Percentiles rank a stretch among this genome's conserved stretches.
phyloP scores from a whole-genome alignment of 2,329 filamentous ascomycete species.

The Verticillium zaregamsianum region DNA sequence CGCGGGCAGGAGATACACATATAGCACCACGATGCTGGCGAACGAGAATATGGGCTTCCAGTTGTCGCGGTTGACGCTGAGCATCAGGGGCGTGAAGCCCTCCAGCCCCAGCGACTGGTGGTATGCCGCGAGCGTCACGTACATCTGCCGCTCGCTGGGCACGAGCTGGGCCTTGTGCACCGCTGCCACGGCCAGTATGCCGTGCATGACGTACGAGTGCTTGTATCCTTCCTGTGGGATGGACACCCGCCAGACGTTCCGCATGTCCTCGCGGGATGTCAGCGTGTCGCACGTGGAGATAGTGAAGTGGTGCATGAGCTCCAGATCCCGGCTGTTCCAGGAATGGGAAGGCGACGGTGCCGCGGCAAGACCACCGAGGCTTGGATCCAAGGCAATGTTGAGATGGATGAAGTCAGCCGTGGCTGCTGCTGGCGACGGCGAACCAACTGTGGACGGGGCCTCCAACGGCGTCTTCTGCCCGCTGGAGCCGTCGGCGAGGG shows the following conservation, averaged over 20 bases:
- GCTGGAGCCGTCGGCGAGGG: neutral
- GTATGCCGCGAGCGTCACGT: constrained; percentile 21
- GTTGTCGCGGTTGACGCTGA: constrained; percentile 12
- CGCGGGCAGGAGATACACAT: neutral
- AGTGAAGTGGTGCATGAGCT: constrained; percentile 24
- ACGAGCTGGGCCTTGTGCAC: constrained; percentile 22
- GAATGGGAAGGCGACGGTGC: neutral
- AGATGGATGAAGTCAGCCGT: neutral
- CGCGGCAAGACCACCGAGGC: neutral
- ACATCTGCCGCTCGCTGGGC: constrained; percentile 17
- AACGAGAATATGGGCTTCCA: constrained; percentile 33
- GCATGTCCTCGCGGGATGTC: constrained; percentile 15
- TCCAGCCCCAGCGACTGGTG: constrained; percentile 24
- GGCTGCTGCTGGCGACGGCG: neutral
- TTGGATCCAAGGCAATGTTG: constrained; percentile 12
- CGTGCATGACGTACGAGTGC: constrained; percentile 22
- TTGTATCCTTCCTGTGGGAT: constrained; percentile 23
- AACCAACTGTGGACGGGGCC: neutral
- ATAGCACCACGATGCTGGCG: constrained; percentile 31
- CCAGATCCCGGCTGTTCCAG: constrained; percentile 9
- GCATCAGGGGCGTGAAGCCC: constrained; percentile 18
- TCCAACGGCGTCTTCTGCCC: constrained; percentile 3
- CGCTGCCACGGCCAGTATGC: constrained; percentile 20
- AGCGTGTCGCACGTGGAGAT: constrained; percentile 20
- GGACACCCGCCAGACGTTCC: constrained; percentile 20